These are phyloP conservation scores for Rhododendron ferrugineum DNA, from an alignment of 148 eudicot genomes.

Conservation along the genomic window DNA sequence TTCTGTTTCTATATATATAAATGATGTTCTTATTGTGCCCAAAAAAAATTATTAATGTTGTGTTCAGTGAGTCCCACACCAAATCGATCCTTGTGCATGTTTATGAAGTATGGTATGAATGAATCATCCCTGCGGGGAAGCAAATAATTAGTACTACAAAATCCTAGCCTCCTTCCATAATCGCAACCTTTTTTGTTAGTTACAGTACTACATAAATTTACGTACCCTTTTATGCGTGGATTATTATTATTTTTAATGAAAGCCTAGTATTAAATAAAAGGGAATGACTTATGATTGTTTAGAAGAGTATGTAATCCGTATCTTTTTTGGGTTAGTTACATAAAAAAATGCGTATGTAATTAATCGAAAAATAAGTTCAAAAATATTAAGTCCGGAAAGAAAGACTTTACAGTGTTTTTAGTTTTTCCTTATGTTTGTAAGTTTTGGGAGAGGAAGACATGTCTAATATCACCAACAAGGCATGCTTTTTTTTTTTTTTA, in stretches of 20 bases:
- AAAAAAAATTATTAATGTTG: no score
- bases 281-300: not conserved
- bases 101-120: no score
- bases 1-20: no score
- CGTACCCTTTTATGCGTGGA: not conserved
- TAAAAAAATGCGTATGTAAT: not conserved
- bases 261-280: not conserved
- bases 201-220: no score
- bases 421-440: not conserved
- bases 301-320: not conserved
- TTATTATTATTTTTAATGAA: no score
- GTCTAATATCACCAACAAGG: not conserved
- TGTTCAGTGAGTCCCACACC: no score
- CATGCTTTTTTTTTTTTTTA: not conserved
- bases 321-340: not conserved
- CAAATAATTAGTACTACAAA: no score
- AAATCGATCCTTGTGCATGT: no score
- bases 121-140: no score
- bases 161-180: not conserved
- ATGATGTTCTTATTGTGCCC: no score
- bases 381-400: not conserved
- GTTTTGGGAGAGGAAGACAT: not conserved
- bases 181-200: not conserved
- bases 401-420: not conserved
- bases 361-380: not conserved